These are phyloP conservation scores for Inga leiocalycina DNA, from an alignment of 306 rosid genomes.

Conservation along the genomic window DNA sequence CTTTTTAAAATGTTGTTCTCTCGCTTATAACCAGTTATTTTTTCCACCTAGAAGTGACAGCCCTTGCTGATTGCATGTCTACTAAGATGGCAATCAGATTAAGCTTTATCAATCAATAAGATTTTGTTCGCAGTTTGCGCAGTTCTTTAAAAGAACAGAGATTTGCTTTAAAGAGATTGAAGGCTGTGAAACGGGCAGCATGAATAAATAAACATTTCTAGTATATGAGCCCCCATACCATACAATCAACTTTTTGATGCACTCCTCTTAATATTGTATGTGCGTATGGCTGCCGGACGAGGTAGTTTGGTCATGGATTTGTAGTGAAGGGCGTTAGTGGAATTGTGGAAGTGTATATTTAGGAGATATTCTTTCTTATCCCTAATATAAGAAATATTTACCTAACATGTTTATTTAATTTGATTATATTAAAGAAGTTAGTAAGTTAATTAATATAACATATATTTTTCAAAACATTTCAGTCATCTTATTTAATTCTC, in stretches of 20 bases:
- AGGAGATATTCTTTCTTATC: not conserved
- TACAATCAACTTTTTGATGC: not conserved
- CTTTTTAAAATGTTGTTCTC: not conserved
- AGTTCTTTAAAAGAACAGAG: not conserved
- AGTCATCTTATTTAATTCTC: too few relatives aligned
- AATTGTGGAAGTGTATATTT: not conserved
- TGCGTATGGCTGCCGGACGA: not conserved
- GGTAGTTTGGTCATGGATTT: not conserved
- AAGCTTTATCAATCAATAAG: not conserved
- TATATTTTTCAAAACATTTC: rapidly evolving
- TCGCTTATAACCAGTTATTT: not conserved
- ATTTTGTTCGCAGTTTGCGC: not conserved
- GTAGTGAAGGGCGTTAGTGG: not conserved
- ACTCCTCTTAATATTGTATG: not conserved
- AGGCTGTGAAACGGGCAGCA: not conserved
- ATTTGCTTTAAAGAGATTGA: not conserved
- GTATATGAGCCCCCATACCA: not conserved
- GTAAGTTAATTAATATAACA: too few relatives aligned
- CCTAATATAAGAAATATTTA: too few relatives aligned
- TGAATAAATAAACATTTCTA: not conserved
- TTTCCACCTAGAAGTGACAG: not conserved
- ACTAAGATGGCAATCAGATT: not conserved
- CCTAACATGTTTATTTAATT: too few relatives aligned
- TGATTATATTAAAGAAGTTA: too few relatives aligned
- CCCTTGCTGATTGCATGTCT: conserved; percentile 8